Base-by-base conservation (phyloP, 345 rosid genomes). In the Turnera subulata region DNA sequence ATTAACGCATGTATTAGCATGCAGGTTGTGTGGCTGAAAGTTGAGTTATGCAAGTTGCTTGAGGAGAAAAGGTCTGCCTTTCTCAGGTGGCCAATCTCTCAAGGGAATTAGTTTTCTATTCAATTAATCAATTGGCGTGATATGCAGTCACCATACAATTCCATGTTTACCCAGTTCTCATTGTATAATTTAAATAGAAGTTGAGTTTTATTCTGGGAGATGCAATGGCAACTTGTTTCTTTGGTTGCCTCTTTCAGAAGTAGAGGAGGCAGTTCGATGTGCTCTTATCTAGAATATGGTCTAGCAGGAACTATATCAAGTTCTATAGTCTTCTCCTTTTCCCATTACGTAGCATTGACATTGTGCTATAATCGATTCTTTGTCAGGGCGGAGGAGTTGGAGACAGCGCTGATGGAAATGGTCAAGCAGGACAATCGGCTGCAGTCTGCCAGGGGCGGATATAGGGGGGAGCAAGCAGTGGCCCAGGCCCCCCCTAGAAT, bases 401-500 rank as follows among this genome's bases (percentile, higher is more conserved):
- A 94, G 83, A 90, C 96, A 14, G 99, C 97, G 65, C 76, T 94
- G 74, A 90, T 94, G 99, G 99, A 94, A 80, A 94, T 94, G 80
- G 99, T 94, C 69, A 90, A 94, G 79, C 96, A 84, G 73, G 99
- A 94, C 57, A 94, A 94, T 61, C 80, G 97, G 37, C 82, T n/a
- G n/a, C n/a, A n/a, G n/a, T n/a, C n/a, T n/a, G n/a, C n/a, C n/a
- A n/a, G n/a, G n/a, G n/a, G n/a, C n/a, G n/a, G n/a, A n/a, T n/a
- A n/a, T n/a, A n/a, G n/a, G n/a, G n/a, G n/a, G n/a, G n/a, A n/a
- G n/a, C n/a, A n/a, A n/a, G n/a, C n/a, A n/a, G n/a, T n/a, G n/a
- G n/a, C n/a, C n/a, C n/a, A n/a, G n/a, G n/a, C n/a, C n/a, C n/a
- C n/a, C n/a, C n/a, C n/a, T n/a, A n/a, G n/a, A n/a, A n/a, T n/a